Conservation (phyloP, 1,284 basidiomycete genomes). For the Exobasidium rhododendri region DNA sequence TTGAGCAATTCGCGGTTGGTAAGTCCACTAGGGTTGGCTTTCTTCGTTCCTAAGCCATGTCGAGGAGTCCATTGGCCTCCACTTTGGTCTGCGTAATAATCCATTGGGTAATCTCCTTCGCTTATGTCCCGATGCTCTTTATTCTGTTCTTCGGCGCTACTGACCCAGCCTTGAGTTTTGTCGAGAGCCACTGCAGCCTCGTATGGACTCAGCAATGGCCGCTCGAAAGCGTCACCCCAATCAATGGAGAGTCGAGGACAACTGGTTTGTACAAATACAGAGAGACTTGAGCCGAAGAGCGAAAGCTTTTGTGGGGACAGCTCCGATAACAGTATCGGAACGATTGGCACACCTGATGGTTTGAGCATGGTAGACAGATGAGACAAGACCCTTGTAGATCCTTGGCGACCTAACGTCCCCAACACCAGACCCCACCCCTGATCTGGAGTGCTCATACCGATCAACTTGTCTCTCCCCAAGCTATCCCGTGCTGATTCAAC, state of each 20-base stretch:
- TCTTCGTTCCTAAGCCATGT: constrained; percentile 46
- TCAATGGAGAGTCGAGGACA: constrained; percentile 95
- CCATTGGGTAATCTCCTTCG: constrained; percentile 75
- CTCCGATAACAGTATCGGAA: constrained; percentile 90
- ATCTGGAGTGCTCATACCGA: not conserved
- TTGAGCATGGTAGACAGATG: constrained; percentile 24
- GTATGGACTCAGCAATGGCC: constrained; percentile 86
- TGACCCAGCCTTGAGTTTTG: constrained; percentile 65
- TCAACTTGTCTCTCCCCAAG: constrained; percentile 13
- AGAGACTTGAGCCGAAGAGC: constrained; percentile 71
- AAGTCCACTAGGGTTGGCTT: constrained; percentile 26
- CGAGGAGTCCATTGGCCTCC: constrained; percentile 59
- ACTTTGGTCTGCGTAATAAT: constrained; percentile 82
- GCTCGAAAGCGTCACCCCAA: constrained; percentile 79
- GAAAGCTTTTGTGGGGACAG: constrained; percentile 88
- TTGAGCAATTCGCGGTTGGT: constrained; percentile 41
- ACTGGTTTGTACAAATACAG: constrained; percentile 89
- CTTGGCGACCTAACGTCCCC: constrained; percentile 91
- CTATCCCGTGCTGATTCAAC: constrained; percentile 59
- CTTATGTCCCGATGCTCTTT: constrained; percentile 11
- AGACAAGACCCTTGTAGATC: constrained; percentile 76
- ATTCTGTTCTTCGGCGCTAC: constrained; percentile 41
- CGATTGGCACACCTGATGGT: constrained; percentile 61
- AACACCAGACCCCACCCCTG: constrained; percentile 83
- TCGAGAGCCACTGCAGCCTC: constrained; percentile 87